These are phyloP conservation scores for Paramecium sexaurelia DNA, from an alignment of 73 alveolate species.

Conservation along the genomic window DNA sequence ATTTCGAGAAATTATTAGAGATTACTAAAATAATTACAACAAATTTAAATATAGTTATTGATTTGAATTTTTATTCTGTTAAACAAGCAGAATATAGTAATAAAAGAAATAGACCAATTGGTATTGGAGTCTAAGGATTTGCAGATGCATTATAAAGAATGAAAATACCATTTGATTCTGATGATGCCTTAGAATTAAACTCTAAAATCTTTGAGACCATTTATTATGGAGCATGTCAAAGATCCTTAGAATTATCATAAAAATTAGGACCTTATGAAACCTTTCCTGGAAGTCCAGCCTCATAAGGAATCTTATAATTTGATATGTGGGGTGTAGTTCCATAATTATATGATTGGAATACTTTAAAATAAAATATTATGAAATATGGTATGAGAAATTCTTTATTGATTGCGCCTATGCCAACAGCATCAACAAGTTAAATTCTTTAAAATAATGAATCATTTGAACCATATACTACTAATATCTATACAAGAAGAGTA, in stretches of 20 bases:
- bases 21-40: conserved; percentile 83
- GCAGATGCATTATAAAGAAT: conserved; percentile 93
- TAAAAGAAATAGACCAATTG: conserved; percentile 95
- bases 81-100: conserved; percentile 86
- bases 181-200: conserved; percentile 82
- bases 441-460: conserved; percentile 94
- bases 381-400: conserved; percentile 94
- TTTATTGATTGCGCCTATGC: conserved; percentile 97
- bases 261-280: conserved; percentile 85
- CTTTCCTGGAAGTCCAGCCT: conserved; percentile 84
- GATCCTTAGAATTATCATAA: conserved; percentile 85
- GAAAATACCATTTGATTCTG: conserved; percentile 92
- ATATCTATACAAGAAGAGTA: conserved; percentile 93
- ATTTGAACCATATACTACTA: conserved; percentile 95
- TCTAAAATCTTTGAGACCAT: conserved; percentile 93
- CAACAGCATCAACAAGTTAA: conserved; percentile 96
- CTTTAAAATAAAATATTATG: conserved; percentile 77
- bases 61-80: conserved; percentile 88
- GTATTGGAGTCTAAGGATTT: conserved; percentile 95
- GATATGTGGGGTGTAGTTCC: conserved; percentile 84
- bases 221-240: conserved; percentile 88
- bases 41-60: conserved; percentile 87
- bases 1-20: conserved; percentile 85
- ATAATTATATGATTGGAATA: conserved; percentile 87
- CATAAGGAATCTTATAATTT: conserved; percentile 82